These are phyloP conservation scores for Rhododendron griersonianum DNA, from an alignment of 148 eudicot species.

Conservation along the genomic window DNA sequence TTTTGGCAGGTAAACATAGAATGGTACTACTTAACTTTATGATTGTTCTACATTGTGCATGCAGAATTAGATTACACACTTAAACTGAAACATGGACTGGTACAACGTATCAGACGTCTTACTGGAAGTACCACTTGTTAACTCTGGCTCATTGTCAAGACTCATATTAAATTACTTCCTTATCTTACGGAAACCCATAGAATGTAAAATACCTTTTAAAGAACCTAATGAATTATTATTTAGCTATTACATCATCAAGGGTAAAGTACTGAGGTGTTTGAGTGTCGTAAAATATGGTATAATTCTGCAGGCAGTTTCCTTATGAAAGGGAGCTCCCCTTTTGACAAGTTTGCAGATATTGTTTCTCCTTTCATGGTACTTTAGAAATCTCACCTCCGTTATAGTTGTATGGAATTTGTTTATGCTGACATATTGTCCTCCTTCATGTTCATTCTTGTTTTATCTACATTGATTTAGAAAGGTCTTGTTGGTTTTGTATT, in stretches of 20 bases:
- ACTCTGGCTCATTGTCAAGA: neutral
- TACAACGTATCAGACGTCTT: neutral
- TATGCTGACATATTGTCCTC: neutral
- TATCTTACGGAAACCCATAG: neutral
- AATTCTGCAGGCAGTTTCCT: neutral
- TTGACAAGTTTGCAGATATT: neutral
- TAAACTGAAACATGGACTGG: neutral
- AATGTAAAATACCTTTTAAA: neutral
- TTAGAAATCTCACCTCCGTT: neutral
- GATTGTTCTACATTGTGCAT: neutral
- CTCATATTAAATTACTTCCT: neutral
- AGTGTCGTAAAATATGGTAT: neutral
- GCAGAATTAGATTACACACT: neutral
- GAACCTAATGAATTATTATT: neutral
- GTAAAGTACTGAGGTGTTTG: neutral
- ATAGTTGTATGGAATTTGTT: too few relatives aligned
- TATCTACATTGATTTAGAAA: neutral
- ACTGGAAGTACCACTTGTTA: neutral
- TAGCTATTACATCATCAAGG: neutral
- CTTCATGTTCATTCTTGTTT: neutral
- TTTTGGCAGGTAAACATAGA: slow-evolving; percentile 54
- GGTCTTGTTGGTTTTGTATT: neutral
- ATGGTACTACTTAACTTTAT: neutral
- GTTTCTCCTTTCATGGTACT: neutral
- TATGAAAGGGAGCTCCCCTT: neutral